These are phyloP conservation scores for Xerocomellus intermedius DNA, from an alignment of 768 basidiomycete genomes.

Conservation along the genomic window DNA sequence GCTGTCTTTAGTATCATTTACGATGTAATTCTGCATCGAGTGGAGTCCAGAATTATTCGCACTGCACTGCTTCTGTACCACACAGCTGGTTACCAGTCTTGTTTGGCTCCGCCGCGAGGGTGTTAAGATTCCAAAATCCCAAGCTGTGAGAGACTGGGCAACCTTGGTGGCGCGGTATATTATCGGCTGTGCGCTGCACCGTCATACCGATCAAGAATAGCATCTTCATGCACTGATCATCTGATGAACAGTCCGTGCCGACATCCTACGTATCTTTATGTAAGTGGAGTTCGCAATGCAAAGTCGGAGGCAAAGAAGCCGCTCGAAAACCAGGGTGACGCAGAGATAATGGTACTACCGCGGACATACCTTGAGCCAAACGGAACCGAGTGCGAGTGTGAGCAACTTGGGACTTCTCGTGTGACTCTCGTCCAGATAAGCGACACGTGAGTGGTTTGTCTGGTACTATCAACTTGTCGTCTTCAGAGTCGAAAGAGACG, in stretches of 20 bases:
- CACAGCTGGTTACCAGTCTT: not conserved
- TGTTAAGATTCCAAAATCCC: no score
- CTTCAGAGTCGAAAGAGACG: not conserved
- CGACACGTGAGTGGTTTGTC: not conserved
- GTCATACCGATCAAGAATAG: not conserved
- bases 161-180: not conserved
- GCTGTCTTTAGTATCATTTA: not conserved
- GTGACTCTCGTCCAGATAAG: not conserved
- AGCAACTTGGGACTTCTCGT: not conserved
- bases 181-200: not conserved
- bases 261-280: no score
- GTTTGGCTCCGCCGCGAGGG: not conserved
- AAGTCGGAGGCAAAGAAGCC: no score
- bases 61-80: not conserved
- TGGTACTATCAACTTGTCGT: not conserved
- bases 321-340: no score
- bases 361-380: not conserved
- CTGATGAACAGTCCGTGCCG: no score
- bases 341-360: no score
- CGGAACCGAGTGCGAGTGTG: not conserved
- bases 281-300: no score
- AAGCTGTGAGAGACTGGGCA: not conserved
- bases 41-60: not conserved
- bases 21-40: not conserved
- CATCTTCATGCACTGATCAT: no score